phyloP scores from a whole-genome alignment of 2,329 filamentous ascomycete species.

The Sporothrix globosa region DNA sequence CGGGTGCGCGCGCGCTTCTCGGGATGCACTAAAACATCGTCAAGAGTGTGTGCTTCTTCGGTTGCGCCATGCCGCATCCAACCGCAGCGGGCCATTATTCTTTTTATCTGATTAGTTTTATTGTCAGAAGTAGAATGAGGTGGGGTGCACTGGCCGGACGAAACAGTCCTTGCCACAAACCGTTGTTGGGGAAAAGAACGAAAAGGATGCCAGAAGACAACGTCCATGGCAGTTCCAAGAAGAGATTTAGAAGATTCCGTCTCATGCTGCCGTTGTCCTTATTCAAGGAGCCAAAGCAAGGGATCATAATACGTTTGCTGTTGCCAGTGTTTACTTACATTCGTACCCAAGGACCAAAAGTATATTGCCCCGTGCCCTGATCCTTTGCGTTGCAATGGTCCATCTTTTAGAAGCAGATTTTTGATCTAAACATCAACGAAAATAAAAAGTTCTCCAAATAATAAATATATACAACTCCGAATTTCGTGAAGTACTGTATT shows the following conservation, averaged over 20 bases:
- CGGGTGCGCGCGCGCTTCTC: constrained; percentile 77
- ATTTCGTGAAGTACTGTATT: too few relatives aligned
- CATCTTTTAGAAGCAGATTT: constrained; percentile 4
- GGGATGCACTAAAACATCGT: constrained; percentile 18
- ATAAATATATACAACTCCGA: not conserved
- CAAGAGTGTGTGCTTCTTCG: not conserved
- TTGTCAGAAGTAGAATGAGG: not conserved
- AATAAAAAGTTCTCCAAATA: too few relatives aligned
- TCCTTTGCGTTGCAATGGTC: not conserved
- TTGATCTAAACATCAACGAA: not conserved
- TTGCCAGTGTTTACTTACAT: constrained; percentile 13
- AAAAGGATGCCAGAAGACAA: not conserved
- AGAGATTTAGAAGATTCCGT: not conserved
- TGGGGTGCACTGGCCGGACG: not conserved
- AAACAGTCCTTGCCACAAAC: constrained; percentile 4
- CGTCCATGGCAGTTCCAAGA: too few relatives aligned
- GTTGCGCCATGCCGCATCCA: not conserved
- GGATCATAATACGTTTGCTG: constrained; percentile 3
- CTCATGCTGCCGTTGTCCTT: not conserved
- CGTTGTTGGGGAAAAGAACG: not conserved
- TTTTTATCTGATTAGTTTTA: not conserved
- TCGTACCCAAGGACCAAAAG: not conserved
- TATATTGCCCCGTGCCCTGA: not conserved
- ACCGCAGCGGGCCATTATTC: not conserved
- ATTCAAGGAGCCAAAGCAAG: not conserved